phyloP scores from a whole-genome alignment of 106 monocot species.

The Acorus calamus region DNA sequence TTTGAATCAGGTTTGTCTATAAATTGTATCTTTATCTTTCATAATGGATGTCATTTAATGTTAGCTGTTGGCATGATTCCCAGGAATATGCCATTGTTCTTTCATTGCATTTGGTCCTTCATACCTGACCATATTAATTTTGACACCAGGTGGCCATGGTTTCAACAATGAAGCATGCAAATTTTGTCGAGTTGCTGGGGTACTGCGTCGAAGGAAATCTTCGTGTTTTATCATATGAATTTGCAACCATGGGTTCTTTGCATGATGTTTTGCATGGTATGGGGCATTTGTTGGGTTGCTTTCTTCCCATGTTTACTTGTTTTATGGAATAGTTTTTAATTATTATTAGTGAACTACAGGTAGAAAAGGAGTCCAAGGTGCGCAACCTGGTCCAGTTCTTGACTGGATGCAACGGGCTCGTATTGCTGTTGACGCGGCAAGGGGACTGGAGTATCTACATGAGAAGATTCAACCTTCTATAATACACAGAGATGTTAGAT shows the following conservation, averaged over 20 bases:
- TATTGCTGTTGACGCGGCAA: constrained; percentile 17
- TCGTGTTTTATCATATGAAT: constrained; percentile 14
- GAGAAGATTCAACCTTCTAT: constrained; percentile 15
- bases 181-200: constrained; percentile 14
- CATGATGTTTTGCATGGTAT: constrained; percentile 22
- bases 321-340: neutral
- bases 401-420: constrained; percentile 24
- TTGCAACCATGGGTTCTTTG: constrained; percentile 20
- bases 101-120: too few relatives aligned
- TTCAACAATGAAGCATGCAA: constrained; percentile 19
- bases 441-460: constrained; percentile 18
- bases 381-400: constrained; percentile 18
- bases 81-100: neutral
- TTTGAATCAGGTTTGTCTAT: constrained; percentile 13
- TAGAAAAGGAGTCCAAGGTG: constrained; percentile 17
- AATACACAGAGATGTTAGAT: constrained; percentile 17
- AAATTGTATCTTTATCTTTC: neutral
- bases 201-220: constrained; percentile 14
- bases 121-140: neutral
- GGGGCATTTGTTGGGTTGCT: neutral
- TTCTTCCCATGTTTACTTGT: neutral
- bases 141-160: constrained; percentile 8
- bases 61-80: neutral
- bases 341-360: constrained; percentile 2
- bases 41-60: neutral